A percentile compares a stretch with the other conserved stretches of the same genome.
These are phyloP conservation scores for Phaeosphaeria sp. DNA, from an alignment of 2,329 filamentous ascomycete species.

Conservation along the genomic window DNA sequence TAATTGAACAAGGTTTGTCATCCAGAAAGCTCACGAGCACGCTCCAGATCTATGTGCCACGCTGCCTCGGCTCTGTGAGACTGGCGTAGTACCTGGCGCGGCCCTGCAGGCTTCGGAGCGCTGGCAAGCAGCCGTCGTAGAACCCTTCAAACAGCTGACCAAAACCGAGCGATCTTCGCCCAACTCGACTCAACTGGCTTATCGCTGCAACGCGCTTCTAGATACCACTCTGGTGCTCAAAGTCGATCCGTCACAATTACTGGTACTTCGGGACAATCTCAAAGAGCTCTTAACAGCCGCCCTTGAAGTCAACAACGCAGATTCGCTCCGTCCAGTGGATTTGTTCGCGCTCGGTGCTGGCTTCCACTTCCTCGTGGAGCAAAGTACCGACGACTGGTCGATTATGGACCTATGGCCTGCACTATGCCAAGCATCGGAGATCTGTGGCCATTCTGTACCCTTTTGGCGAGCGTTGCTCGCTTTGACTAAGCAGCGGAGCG, in stretches of 20 bases:
- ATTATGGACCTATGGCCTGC: conserved; percentile 64
- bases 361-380: conserved; percentile 72
- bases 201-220: conserved; percentile 41
- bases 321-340: conserved; percentile 14
- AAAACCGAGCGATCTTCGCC: conserved; percentile 3
- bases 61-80: conserved; percentile 38
- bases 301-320: conserved; percentile 14
- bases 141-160: conserved; percentile 68
- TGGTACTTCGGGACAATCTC: conserved; percentile 28
- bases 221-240: conserved; percentile 30
- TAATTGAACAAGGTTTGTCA: conserved; percentile 68
- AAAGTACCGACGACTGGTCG: conserved; percentile 62
- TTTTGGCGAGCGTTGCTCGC: conserved; percentile 50
- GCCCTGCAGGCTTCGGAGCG: conserved; percentile 29
- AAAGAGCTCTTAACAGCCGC: conserved; percentile 23
- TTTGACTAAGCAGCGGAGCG: conserved; percentile 71
- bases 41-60: conserved; percentile 37
- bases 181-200: conserved; percentile 17
- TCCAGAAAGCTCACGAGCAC: conserved; percentile 49
- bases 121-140: conserved; percentile 61
- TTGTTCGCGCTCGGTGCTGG: conserved; percentile 77
- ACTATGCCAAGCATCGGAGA: conserved; percentile 69
- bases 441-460: conserved; percentile 63
- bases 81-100: conserved; percentile 22
- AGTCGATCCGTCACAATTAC: conserved; percentile 26